These are phyloP conservation scores for Penicillium sp. DNA, from an alignment of 2,329 filamentous ascomycete genomes.

Conservation along the genomic window DNA sequence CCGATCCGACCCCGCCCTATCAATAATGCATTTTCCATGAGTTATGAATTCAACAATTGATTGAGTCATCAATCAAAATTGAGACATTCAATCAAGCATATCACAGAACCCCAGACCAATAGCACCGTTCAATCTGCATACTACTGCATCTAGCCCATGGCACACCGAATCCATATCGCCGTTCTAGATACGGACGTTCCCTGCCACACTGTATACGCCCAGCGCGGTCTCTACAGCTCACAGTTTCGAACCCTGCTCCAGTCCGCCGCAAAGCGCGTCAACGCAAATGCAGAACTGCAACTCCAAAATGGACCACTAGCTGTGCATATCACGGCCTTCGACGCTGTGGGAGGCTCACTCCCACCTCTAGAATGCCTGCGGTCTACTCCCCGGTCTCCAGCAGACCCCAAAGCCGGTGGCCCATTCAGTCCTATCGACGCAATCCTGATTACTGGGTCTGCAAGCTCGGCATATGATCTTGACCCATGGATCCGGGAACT, in stretches of 20 bases:
- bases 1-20: conserved; percentile 13
- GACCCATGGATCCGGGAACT: conserved; percentile 27
- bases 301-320: conserved; percentile 10
- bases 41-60: not conserved
- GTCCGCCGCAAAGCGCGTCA: conserved; percentile 30
- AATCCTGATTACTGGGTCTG: conserved; percentile 32
- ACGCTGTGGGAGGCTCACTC: conserved; percentile 31
- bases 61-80: not conserved
- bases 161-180: conserved; percentile 34
- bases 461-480: conserved; percentile 24
- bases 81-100: not conserved
- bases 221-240: conserved; percentile 38
- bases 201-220: conserved; percentile 31
- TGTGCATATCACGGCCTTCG: conserved; percentile 35
- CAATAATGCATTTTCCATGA: not conserved
- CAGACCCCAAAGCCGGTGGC: conserved; percentile 4
- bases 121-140: not conserved
- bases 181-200: conserved; percentile 39
- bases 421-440: conserved; percentile 26
- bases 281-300: conserved; percentile 6
- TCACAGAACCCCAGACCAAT: not conserved
- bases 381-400: conserved; percentile 2
- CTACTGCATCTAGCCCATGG: conserved; percentile 10
- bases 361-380: conserved; percentile 29
- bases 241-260: conserved; percentile 35